Conservation (phyloP, 2,329 filamentous ascomycete species). For the Alternaria solani region DNA sequence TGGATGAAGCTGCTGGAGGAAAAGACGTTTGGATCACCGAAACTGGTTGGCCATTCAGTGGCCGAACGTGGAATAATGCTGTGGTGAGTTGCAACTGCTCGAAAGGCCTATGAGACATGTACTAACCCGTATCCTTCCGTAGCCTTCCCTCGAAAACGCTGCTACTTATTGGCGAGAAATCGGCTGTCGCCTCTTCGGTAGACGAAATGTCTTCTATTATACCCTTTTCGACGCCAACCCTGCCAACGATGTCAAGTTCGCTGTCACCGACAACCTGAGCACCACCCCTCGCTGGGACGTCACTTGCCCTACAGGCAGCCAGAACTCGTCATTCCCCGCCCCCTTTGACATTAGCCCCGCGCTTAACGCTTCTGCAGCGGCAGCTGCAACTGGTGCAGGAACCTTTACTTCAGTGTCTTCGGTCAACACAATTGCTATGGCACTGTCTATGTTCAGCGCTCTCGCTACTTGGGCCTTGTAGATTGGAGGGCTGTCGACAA, state of each 20-base stretch:
- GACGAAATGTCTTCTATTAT: constrained; percentile 48
- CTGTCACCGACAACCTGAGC: constrained; percentile 63
- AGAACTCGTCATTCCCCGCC: constrained; percentile 1
- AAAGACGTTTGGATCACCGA: constrained; percentile 52
- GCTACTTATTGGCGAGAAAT: constrained; percentile 43
- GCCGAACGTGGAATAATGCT: constrained; percentile 40
- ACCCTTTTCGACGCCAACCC: constrained; percentile 56
- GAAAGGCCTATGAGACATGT: neutral
- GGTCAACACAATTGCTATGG: constrained; percentile 33
- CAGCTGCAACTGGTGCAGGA: constrained; percentile 11
- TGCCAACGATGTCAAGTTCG: constrained; percentile 66
- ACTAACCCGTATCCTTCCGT: neutral
- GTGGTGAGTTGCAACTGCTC: neutral
- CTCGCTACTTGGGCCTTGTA: constrained; percentile 34
- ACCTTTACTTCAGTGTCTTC: constrained; percentile 23
- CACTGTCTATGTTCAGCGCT: constrained; percentile 33
- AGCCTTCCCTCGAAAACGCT: constrained; percentile 40
- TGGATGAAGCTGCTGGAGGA: constrained; percentile 38
- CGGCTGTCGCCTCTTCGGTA: constrained; percentile 44
- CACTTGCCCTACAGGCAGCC: constrained; percentile 53
- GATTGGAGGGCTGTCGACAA: neutral
- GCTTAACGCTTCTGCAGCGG: too few species aligned
- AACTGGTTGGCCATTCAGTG: constrained; percentile 46
- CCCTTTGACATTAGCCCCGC: neutral
- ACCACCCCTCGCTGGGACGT: constrained; percentile 63